Evolutionary conservation across 2,329 filamentous ascomycete species (phyloP), one percentile per base, ranked within the genome.

Genomic region (Aspergillus sclerotialis): DNA sequence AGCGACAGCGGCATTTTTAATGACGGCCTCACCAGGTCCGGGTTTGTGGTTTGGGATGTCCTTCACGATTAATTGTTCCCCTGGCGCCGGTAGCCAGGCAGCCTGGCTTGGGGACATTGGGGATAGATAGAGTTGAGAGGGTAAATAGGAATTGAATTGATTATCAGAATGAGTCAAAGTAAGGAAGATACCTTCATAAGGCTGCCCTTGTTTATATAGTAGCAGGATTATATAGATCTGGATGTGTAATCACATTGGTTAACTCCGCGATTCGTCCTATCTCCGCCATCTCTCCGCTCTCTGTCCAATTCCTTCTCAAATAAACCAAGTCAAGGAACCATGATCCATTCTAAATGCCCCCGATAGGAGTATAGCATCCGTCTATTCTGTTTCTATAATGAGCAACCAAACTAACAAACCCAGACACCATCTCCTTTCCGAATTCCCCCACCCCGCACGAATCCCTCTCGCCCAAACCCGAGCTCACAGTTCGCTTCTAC

Each of bases 401-500:
- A n/a, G n/a, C n/a, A n/a, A n/a, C 4, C 12, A 25, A 28, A 4
- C 38, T 42, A 30, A 49, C 29, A 3, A 24, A 16, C 18, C 11
- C 32, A 48, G 40, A 47, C 55, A 16, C 55, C 54, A 17, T 23
- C 19, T 23, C 19, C 19, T 10, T 56, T 55, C 35, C 53, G 52
- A 28, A 37, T 44, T 6, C 39, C 52, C 10, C 37, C 45, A 19
- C 36, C 40, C 19, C 43, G 50, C 19, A 39, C 52, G 28, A 23
- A 23, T 23, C 19, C 19, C 19, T 23, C 19, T 23, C 55, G 51
- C 18, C 44, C 46, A 27, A 48, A 30, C 28, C 42, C 46, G 24
- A 47, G 52, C 12, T 43, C 55, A 10, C 55, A 58, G 11, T 60
- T 60, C 37, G 55, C 56, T 2, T 50, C 51, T 4, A 56, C 55